Conservation (phyloP, 805 yeast species). For the Kluyveromyces dobzhanskii region DNA sequence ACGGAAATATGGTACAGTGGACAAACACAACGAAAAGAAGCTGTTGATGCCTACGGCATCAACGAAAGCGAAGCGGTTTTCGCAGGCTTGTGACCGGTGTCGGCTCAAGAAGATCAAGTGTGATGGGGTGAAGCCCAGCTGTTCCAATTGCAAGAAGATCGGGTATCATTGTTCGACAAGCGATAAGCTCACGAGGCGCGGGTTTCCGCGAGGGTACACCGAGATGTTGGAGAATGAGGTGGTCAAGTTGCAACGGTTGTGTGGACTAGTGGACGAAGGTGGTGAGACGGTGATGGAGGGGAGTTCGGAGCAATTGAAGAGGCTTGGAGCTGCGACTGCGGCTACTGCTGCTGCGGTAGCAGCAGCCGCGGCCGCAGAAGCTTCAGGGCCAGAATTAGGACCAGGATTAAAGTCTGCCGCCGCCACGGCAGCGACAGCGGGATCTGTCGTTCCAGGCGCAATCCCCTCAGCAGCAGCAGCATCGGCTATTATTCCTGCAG, state of each 20-base stretch:
- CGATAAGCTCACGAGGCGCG: constrained; percentile 66
- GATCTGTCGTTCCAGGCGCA: not conserved
- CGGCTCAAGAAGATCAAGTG: constrained; percentile 70
- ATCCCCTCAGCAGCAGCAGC: not conserved
- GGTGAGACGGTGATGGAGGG: constrained; percentile 4
- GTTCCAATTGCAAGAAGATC: constrained; percentile 57
- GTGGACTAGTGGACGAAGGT: constrained; percentile 5
- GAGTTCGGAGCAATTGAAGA: constrained; percentile 1
- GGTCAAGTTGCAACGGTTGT: constrained; percentile 44
- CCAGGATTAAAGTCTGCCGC: no score
- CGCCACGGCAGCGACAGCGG: not conserved
- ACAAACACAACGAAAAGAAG: constrained; percentile 15
- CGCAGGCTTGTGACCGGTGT: constrained; percentile 80
- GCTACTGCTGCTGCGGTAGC: constrained; percentile 3
- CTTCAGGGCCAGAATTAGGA: not conserved
- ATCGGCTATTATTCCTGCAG: no score
- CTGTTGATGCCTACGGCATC: constrained; percentile 18
- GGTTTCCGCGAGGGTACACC: constrained; percentile 77
- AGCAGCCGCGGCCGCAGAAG: constrained; percentile 1
- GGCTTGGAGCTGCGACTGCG: not conserved
- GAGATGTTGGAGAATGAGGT: constrained; percentile 61
- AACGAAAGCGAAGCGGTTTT: constrained; percentile 35
- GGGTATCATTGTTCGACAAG: constrained; percentile 64
- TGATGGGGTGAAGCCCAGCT: constrained; percentile 59
- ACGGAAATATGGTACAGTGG: constrained; percentile 12